Evolutionary conservation across 441 rosid genomes (phyloP), one percentile per base, ranked within the genome.

Genomic region (Euphorbia celastroides): DNA sequence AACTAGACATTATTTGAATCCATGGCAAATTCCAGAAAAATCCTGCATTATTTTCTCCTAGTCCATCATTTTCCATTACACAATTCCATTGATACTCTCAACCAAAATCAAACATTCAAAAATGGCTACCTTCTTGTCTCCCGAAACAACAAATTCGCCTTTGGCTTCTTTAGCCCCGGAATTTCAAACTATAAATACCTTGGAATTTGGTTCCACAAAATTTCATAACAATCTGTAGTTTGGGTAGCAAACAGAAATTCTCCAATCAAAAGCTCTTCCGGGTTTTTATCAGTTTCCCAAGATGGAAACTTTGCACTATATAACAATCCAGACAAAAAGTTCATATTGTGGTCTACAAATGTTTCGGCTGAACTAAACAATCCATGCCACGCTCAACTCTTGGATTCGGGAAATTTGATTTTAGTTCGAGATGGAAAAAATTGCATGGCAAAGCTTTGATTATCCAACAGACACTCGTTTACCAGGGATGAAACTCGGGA

Each of bases 351-450:
- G 75, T 72, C 75, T 8, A 31, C 62, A 16, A 60, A 66, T 51
- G 60, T 61, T 38, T 60, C 65, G 0, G 16, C 10, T 8, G 42
- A 26, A 11, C 27, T 28, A 16, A 57, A 44, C n/a, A 42, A 51
- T 12, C 9, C 65, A 8, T n/a, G 32, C 7, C 34, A 3, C 11
- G 70, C 62, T 22, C 67, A 5, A 38, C 25, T 72, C 4, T n/a
- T 72, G 34, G 67, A 72, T 60, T 65, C 70, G 2, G 75, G 75
- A 22, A 72, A 72, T 30, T 42, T 72, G 20, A 57, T 60, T 41
- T n/a, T 72, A 54, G 14, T 72, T n/a, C 25, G 28, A 12, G 20
- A 6, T 2, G 36, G 26, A 30, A 54, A 56, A 46, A 57, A 19
- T 57, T 27, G 36, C 17, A 17, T 28, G 60, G 60, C 60, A 57